Percentiles rank a stretch among this genome's conserved stretches.
phyloP scores from a whole-genome alignment of 164 flowering plant genomes.

The Dillenia turbinata region DNA sequence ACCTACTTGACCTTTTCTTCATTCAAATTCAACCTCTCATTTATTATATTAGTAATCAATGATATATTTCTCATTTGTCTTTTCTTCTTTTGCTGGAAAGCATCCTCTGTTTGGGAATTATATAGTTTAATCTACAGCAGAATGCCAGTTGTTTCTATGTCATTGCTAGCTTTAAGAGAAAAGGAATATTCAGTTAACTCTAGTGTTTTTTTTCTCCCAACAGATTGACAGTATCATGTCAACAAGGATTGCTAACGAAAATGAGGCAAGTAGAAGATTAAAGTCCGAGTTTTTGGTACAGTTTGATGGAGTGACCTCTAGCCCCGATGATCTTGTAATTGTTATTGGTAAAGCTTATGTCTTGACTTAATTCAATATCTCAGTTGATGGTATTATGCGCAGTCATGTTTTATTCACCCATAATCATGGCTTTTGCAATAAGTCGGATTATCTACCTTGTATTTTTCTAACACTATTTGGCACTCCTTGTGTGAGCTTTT shows the following conservation, averaged over 20 bases:
- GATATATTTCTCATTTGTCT: background rate
- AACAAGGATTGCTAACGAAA: constrained; percentile 74
- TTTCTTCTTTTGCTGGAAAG: background rate
- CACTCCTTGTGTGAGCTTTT: no score
- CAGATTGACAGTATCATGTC: constrained; percentile 99
- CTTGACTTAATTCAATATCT: background rate
- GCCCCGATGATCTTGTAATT: constrained; percentile 73
- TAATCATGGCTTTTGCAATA: no score
- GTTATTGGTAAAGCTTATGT: constrained; percentile 69
- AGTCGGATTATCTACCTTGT: no score
- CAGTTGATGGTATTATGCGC: no score
- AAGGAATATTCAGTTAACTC: no score
- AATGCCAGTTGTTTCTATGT: no score
- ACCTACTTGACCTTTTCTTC: background rate
- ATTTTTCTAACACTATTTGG: no score
- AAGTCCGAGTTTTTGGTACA: constrained; percentile 98
- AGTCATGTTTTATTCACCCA: no score
- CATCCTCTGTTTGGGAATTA: no score
- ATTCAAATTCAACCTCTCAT: background rate
- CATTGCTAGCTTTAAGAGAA: no score
- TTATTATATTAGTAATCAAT: no score
- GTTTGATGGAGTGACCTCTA: constrained; percentile 96
- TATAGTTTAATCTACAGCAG: no score
- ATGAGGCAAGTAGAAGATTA: constrained; percentile 95
- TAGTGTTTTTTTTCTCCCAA: background rate